These are phyloP conservation scores for Tagetes patula DNA, from an alignment of 129 eudicot species.

Conservation along the genomic window DNA sequence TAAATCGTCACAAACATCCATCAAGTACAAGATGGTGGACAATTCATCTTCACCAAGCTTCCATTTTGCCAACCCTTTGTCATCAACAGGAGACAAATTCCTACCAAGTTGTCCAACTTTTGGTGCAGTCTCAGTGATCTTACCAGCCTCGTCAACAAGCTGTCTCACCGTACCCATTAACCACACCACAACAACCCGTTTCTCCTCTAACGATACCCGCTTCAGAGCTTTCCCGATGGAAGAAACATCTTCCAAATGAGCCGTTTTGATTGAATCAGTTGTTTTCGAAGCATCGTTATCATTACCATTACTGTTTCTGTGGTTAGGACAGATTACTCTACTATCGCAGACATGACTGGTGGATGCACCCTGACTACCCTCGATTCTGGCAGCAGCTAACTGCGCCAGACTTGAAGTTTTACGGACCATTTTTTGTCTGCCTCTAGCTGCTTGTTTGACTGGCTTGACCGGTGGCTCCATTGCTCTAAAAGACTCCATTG, in stretches of 20 bases:
- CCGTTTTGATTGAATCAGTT: constrained; percentile 34
- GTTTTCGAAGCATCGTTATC: constrained; percentile 55
- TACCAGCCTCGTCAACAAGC: constrained; percentile 80
- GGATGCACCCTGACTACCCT: constrained; percentile 97
- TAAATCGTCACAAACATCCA: constrained; percentile 74
- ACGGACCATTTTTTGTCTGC: constrained; percentile 83
- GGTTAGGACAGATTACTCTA: constrained; percentile 75
- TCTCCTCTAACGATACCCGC: constrained; percentile 62
- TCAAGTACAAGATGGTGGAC: constrained; percentile 59
- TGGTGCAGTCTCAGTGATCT: constrained; percentile 36
- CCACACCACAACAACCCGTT: constrained; percentile 70
- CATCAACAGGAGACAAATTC: constrained; percentile 54
- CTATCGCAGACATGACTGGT: constrained; percentile 98
- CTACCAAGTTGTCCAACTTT: constrained; percentile 60
- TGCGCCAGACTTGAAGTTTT: constrained; percentile 96
- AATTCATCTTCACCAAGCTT: constrained; percentile 94
- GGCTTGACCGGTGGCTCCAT: constrained; percentile 66
- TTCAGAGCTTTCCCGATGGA: constrained; percentile 68
- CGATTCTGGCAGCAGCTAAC: constrained; percentile 86
- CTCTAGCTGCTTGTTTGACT: constrained; percentile 72
- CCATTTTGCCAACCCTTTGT: constrained; percentile 56
- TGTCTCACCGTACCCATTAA: constrained; percentile 57
- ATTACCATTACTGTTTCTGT: constrained; percentile 35
- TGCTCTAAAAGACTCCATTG: constrained; percentile 30
- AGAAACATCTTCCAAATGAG: constrained; percentile 44